Percentiles rank a stretch among this genome's conserved stretches.
These are phyloP conservation scores for Pythium insidiosum DNA, from an alignment of 352 stramenopile genomes.

Conservation along the genomic window DNA sequence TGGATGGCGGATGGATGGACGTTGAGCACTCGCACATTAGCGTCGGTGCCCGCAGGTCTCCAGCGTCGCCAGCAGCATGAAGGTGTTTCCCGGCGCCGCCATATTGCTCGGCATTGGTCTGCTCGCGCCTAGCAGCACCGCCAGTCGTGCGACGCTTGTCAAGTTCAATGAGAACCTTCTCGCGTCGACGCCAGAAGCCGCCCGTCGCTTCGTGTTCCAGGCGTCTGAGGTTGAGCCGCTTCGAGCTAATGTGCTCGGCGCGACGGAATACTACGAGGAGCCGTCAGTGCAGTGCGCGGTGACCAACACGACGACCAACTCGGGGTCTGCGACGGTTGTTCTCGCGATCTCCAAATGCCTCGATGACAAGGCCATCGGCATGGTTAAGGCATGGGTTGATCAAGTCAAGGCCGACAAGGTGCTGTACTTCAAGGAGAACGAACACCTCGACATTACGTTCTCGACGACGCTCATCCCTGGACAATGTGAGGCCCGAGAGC, in stretches of 20 bases:
- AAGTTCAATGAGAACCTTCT: conserved; percentile 6
- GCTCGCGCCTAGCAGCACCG: no score
- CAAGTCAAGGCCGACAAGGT: conserved; percentile 9
- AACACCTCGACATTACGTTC: conserved; percentile 18
- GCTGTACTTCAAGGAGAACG: conserved; percentile 6
- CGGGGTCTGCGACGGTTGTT: conserved; percentile 23
- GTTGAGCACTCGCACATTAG: no score
- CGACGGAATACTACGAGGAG: neutral
- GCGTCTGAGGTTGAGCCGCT: neutral
- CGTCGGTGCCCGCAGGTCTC: no score
- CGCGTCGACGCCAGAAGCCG: neutral
- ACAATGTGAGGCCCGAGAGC: conserved; percentile 20
- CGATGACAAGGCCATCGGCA: conserved; percentile 22
- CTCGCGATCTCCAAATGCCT: conserved; percentile 65
- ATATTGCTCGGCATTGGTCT: no score
- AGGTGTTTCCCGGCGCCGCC: no score
- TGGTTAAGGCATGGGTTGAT: conserved; percentile 41
- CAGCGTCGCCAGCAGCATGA: no score
- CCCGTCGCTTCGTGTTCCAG: conserved; percentile 5
- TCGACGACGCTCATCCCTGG: conserved; percentile 35
- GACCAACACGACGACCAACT: conserved; percentile 2
- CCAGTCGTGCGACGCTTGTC: no score
- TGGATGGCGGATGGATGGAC: no score
- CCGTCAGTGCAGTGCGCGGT: neutral
- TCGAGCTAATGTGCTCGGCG: conserved; percentile 1